These are phyloP conservation scores for Prillingera fragicola DNA, from an alignment of 1,284 basidiomycete species.

Conservation along the genomic window DNA sequence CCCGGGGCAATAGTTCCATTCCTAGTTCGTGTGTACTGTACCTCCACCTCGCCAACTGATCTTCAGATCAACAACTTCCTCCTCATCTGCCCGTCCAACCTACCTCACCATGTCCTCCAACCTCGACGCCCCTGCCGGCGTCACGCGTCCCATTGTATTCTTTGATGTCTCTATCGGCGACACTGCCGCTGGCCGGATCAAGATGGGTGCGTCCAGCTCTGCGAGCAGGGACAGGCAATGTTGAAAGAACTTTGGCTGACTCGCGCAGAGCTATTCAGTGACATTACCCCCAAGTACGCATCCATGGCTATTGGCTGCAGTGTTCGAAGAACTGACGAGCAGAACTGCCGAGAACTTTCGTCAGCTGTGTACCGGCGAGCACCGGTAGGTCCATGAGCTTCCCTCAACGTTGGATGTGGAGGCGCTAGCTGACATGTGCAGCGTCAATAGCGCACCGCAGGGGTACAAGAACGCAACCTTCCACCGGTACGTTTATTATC, in stretches of 20 bases:
- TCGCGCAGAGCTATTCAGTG: constrained; percentile 38
- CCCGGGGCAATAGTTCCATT: no score
- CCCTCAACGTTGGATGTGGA: neutral
- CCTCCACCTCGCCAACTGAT: neutral
- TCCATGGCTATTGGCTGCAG: neutral
- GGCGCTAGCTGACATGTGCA: constrained; percentile 39
- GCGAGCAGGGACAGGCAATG: neutral
- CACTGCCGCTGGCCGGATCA: constrained; percentile 84
- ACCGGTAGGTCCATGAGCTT: constrained; percentile 55
- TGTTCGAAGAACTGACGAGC: constrained; percentile 1
- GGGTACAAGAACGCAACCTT: constrained; percentile 85
- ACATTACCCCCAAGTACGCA: constrained; percentile 45
- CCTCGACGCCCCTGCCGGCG: constrained; percentile 43
- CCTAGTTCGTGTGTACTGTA: no score
- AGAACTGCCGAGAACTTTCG: constrained; percentile 97
- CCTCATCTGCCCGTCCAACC: neutral
- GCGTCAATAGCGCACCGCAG: constrained; percentile 76
- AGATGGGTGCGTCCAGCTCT: constrained; percentile 61
- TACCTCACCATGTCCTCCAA: constrained; percentile 20
- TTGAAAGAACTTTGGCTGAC: neutral
- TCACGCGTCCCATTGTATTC: constrained; percentile 77
- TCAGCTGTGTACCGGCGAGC: constrained; percentile 93
- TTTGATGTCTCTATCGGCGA: constrained; percentile 96
- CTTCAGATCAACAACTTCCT: neutral
- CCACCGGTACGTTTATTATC: constrained; percentile 63